Conservation (phyloP, 495 filamentous ascomycete species). For the Penicillium silybi region DNA sequence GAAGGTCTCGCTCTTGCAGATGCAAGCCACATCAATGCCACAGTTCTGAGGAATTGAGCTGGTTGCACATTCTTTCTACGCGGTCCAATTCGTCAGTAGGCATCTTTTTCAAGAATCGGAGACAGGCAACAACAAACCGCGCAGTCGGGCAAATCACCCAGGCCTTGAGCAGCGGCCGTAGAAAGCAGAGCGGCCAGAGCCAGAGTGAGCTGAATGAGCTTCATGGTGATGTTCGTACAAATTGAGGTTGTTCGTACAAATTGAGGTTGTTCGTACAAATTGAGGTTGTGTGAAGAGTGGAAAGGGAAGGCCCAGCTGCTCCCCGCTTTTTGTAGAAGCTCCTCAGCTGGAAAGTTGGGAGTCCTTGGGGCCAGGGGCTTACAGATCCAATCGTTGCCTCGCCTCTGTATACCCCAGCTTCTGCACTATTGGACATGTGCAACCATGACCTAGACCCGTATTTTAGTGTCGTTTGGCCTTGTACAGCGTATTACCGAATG, state of each 20-base stretch:
- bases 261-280: neutral
- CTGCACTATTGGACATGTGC: neutral
- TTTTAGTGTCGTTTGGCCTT: neutral
- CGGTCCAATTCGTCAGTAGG: constrained; percentile 2
- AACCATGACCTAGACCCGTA: neutral
- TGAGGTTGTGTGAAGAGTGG: neutral
- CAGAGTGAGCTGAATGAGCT: constrained; percentile 27
- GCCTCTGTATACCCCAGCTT: neutral
- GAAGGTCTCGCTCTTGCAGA: constrained; percentile 59
- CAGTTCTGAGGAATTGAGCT: constrained; percentile 48
- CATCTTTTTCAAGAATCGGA: neutral
- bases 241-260: neutral
- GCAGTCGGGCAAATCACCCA: constrained; percentile 48
- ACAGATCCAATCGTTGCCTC: neutral
- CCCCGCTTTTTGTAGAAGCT: neutral
- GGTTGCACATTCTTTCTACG: constrained; percentile 53
- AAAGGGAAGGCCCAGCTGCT: neutral
- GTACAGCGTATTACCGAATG: neutral
- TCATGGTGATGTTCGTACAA: constrained; percentile 27
- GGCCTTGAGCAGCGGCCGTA: constrained; percentile 37
- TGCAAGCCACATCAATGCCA: constrained; percentile 58
- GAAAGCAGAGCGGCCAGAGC: constrained; percentile 29
- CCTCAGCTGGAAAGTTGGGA: neutral
- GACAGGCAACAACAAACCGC: constrained; percentile 26
- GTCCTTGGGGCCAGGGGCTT: constrained; percentile 1